Evolutionary conservation across 352 stramenopile genomes (phyloP).

Genomic region (Elongisporangium senticosum): DNA sequence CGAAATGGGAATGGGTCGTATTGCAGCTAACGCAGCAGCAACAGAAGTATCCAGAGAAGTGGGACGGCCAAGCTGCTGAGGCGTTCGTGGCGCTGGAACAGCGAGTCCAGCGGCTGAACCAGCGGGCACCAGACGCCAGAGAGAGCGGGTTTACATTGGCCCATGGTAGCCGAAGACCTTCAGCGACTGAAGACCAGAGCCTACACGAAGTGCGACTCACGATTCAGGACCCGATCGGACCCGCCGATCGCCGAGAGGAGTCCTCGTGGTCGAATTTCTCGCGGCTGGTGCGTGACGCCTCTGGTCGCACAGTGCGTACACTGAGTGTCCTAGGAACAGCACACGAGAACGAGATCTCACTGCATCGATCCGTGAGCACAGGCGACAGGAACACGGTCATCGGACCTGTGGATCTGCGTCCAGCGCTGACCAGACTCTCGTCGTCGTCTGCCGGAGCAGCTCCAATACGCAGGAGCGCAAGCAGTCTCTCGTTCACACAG

Average conservation of each 20-base stretch:
- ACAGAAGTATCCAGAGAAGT: slow-evolving; percentile 14
- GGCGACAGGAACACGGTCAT: slow-evolving; percentile 11
- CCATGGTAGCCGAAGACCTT: neutral
- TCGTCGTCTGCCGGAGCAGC: neutral
- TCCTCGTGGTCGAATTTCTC: slow-evolving; percentile 27
- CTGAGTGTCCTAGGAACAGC: slow-evolving; percentile 3
- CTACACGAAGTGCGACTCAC: neutral
- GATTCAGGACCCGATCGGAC: neutral
- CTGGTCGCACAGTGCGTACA: slow-evolving; percentile 20
- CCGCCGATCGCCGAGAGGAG: slow-evolving; percentile 2
- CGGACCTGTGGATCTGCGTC: neutral
- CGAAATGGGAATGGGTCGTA: slow-evolving; percentile 25
- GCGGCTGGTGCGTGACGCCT: slow-evolving; percentile 20
- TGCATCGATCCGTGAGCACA: slow-evolving; percentile 6
- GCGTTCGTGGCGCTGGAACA: slow-evolving; percentile 24
- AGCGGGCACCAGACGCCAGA: neutral
- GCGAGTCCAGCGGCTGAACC: neutral
- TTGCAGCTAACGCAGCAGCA: slow-evolving; percentile 30
- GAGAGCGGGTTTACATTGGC: neutral
- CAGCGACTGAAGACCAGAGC: neutral
- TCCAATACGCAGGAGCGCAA: slow-evolving; percentile 11
- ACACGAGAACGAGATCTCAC: neutral
- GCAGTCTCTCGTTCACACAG: slow-evolving; percentile 10
- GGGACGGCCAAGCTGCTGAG: slow-evolving; percentile 15
- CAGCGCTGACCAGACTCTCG: neutral